Evolutionary conservation across 2,329 filamentous ascomycete genomes (phyloP).

Genomic region (Karstenula rhodostoma): DNA sequence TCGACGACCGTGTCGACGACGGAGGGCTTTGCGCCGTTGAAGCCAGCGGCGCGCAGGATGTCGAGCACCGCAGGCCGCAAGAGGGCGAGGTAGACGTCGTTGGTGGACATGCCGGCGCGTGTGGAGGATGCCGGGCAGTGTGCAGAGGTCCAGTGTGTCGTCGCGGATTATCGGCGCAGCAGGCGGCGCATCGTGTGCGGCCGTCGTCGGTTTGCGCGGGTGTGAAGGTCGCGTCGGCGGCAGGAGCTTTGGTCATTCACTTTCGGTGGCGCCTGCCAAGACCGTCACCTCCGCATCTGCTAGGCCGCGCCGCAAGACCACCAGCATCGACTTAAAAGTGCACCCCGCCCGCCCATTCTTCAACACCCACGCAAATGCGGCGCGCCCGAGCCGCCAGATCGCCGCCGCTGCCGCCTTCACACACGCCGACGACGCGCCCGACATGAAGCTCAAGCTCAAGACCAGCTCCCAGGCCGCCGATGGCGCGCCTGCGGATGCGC

Average conservation of each 20-base stretch:
- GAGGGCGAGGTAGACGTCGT: conserved; percentile 73
- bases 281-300: conserved; percentile 8
- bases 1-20: conserved; percentile 90
- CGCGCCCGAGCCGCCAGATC: not conserved
- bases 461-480: conserved; percentile 28
- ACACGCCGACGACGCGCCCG: conserved; percentile 6
- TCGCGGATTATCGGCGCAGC: conserved; percentile 26
- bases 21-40: conserved; percentile 80
- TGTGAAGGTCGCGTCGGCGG: conserved; percentile 22
- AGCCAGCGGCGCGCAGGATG: conserved; percentile 89
- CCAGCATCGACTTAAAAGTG: not conserved
- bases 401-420: not conserved
- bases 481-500: conserved; percentile 29
- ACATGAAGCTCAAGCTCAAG: conserved; percentile 48
- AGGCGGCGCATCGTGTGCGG: conserved; percentile 34
- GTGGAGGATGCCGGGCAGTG: conserved; percentile 1
- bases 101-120: conserved; percentile 43
- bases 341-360: not conserved
- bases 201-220: conserved; percentile 2
- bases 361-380: not conserved
- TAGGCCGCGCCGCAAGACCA: not conserved
- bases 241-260: conserved; percentile 27
- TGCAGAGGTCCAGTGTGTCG: conserved; percentile 29
- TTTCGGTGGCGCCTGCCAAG: conserved; percentile 11
- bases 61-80: conserved; percentile 88